Evolutionary conservation across 768 basidiomycete species (phyloP).

Genomic region (Lactarius psammicola): DNA sequence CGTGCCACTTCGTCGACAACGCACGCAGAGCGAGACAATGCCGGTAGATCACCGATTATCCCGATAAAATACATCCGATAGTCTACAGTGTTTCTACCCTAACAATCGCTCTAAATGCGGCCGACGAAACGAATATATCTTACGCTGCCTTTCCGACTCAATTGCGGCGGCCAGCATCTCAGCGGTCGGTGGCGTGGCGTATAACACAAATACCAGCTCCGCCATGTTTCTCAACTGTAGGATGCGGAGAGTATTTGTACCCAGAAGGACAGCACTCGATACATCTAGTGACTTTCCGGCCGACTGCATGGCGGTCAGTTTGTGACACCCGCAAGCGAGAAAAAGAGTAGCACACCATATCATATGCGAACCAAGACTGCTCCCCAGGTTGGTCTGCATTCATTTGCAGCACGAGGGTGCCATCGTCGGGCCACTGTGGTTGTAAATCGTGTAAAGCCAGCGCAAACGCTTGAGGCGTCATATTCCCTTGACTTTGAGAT

Average conservation of each 20-base stretch:
- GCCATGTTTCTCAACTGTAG: slow-evolving; percentile 22
- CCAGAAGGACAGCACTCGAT: slow-evolving; percentile 16
- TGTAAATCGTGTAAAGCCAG: slow-evolving; percentile 14
- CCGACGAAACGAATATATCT: slow-evolving; percentile 3
- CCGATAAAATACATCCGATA: no score
- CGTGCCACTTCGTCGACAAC: slow-evolving; percentile 6
- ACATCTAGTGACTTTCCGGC: slow-evolving; percentile 20
- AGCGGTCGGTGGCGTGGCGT: slow-evolving; percentile 17
- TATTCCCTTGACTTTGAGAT: slow-evolving; percentile 9
- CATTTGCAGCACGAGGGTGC: slow-evolving; percentile 20
- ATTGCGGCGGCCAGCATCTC: neutral
- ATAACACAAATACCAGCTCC: slow-evolving; percentile 19
- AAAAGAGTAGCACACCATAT: slow-evolving; percentile 16
- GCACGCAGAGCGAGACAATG: neutral
- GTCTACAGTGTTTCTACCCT: neutral
- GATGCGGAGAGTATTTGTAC: slow-evolving; percentile 22
- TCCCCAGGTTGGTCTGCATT: slow-evolving; percentile 17
- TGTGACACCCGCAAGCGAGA: neutral
- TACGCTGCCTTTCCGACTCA: slow-evolving; percentile 16
- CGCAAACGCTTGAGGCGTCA: slow-evolving; percentile 21
- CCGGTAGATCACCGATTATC: neutral
- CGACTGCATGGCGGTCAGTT: slow-evolving; percentile 9
- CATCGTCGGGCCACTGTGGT: slow-evolving; percentile 25
- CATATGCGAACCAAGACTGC: slow-evolving; percentile 18
- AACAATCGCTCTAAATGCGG: neutral